These are phyloP conservation scores for Mycena indigotica DNA, from an alignment of 768 basidiomycete species.

Conservation along the genomic window DNA sequence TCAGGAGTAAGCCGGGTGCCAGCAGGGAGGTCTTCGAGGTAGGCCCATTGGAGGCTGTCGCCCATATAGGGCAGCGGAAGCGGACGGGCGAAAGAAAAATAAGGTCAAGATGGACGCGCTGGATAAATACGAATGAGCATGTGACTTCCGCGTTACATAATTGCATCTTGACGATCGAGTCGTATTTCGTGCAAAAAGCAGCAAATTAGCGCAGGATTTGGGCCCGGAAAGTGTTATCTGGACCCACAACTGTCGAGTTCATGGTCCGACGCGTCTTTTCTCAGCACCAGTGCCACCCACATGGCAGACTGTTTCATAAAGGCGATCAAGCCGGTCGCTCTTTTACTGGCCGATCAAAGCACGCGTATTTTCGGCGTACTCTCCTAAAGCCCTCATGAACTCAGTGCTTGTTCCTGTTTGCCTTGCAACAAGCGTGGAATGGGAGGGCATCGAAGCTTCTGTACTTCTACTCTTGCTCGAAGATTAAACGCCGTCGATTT, in stretches of 20 bases:
- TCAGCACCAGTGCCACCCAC: neutral
- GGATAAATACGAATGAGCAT: neutral
- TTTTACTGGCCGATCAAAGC: neutral
- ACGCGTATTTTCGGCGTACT: neutral
- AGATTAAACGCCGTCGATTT: neutral
- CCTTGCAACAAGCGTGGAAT: neutral
- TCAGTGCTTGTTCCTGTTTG: neutral
- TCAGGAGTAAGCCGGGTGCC: constrained; percentile 64
- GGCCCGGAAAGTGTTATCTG: neutral
- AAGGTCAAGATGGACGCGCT: neutral
- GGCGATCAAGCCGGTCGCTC: neutral
- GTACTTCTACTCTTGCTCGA: neutral
- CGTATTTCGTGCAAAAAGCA: too few relatives aligned
- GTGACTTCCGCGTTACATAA: too few relatives aligned
- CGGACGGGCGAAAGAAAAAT: neutral
- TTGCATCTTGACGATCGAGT: too few relatives aligned
- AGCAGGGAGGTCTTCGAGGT: constrained; percentile 57
- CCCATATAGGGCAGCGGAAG: constrained; percentile 9
- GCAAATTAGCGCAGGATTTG: too few relatives aligned
- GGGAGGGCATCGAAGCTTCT: neutral
- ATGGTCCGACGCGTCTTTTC: neutral
- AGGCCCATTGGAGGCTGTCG: constrained; percentile 40
- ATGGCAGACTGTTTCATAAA: neutral
- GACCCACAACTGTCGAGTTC: constrained; percentile 4
- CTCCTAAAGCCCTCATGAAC: neutral